phyloP scores from a whole-genome alignment of 352 stramenopile species.

The Globisporangium polare region DNA sequence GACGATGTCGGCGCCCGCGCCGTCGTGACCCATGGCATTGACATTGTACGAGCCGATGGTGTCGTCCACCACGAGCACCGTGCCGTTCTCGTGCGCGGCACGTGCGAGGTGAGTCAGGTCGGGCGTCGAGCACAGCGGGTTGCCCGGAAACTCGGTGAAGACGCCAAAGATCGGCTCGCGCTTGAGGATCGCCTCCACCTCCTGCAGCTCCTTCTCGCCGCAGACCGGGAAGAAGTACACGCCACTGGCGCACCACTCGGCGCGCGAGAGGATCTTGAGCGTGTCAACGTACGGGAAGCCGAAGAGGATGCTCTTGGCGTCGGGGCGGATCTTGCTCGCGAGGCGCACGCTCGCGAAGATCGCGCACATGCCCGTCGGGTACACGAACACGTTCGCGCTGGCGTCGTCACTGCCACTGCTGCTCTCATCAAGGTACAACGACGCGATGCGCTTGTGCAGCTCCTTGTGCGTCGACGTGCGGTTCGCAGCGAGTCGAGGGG shows the following conservation, averaged over 20 bases:
- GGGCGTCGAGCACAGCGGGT: conserved; percentile 86
- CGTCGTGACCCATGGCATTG: conserved; percentile 72
- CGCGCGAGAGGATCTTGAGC: conserved; percentile 87
- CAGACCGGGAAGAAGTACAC: conserved; percentile 90
- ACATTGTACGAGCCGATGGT: conserved; percentile 91
- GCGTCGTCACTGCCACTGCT: conserved; percentile 1
- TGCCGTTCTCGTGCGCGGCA: conserved; percentile 84
- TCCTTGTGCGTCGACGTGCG: conserved; percentile 26
- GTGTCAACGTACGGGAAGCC: conserved; percentile 94
- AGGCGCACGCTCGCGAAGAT: conserved; percentile 85
- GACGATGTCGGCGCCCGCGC: conserved; percentile 78
- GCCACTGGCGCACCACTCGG: conserved; percentile 80
- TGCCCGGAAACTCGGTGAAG: conserved; percentile 93
- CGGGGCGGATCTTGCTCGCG: conserved; percentile 36
- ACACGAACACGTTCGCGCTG: conserved; percentile 52
- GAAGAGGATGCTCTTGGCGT: conserved; percentile 81
- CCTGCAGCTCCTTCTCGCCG: conserved; percentile 49
- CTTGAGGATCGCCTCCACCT: conserved; percentile 65
- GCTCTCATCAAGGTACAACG: conserved; percentile 39
- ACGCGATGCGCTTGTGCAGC: conserved; percentile 48
- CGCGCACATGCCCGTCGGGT: conserved; percentile 85
- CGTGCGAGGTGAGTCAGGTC: conserved; percentile 79
- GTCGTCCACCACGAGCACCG: conserved; percentile 88
- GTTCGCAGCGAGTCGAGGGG: conserved; percentile 8
- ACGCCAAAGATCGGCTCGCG: conserved; percentile 79